These are phyloP conservation scores for Vigna trinervia DNA, from an alignment of 306 rosid genomes.

Conservation along the genomic window DNA sequence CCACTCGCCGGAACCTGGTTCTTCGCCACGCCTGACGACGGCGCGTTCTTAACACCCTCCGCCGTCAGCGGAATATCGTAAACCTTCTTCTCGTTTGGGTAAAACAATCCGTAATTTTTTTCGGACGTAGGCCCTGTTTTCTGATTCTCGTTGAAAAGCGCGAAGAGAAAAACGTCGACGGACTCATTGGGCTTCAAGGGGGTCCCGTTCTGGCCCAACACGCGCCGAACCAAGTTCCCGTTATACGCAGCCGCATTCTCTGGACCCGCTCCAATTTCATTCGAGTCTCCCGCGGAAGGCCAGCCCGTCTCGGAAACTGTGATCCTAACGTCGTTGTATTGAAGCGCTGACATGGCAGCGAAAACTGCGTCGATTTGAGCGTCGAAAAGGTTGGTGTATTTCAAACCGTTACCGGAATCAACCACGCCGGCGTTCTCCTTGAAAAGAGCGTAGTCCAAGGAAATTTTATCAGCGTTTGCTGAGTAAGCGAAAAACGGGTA, in stretches of 20 bases:
- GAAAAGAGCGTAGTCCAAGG: conserved; percentile 68
- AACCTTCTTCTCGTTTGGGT: conserved; percentile 65
- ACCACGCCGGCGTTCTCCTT: conserved; percentile 63
- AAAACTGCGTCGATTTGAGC: conserved; percentile 90
- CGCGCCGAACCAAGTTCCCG: conserved; percentile 68
- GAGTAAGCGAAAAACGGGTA: conserved; percentile 84
- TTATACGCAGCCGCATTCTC: conserved; percentile 86
- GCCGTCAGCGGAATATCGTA: conserved; percentile 60
- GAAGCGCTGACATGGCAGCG: conserved; percentile 75
- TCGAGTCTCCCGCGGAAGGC: conserved; percentile 78
- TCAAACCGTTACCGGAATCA: conserved; percentile 78
- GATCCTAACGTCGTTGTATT: conserved; percentile 62
- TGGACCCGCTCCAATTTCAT: conserved; percentile 64
- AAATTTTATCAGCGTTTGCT: conserved; percentile 55
- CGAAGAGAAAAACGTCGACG: conserved; percentile 64
- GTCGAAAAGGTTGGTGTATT: conserved; percentile 59
- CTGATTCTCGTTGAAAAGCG: conserved; percentile 76
- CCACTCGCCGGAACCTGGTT: conserved; percentile 46
- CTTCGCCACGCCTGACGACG: conserved; percentile 46
- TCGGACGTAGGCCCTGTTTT: conserved; percentile 87
- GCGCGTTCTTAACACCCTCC: conserved; percentile 22
- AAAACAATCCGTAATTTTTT: conserved; percentile 79
- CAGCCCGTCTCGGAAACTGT: conserved; percentile 79
- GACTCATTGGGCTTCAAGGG: conserved; percentile 61
- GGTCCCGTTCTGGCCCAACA: conserved; percentile 65